Evolutionary conservation across 805 yeast genomes (phyloP).

Genomic region (Metschnikowia lunata): DNA sequence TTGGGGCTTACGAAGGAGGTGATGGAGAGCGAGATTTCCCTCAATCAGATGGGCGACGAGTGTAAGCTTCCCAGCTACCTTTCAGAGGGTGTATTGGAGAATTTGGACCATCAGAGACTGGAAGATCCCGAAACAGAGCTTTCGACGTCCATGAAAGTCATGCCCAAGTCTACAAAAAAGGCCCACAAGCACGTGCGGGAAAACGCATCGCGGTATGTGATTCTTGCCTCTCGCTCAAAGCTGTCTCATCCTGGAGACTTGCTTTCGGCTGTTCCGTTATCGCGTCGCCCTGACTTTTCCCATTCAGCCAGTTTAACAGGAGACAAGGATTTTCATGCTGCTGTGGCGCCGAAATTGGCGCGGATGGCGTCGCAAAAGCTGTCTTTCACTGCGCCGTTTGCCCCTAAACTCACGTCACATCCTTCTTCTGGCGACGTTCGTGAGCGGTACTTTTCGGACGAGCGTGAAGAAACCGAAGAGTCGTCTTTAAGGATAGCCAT

Average conservation of each 20-base stretch:
- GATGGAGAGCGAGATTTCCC: constrained; percentile 63
- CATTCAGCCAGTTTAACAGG: constrained; percentile 10
- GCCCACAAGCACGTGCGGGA: constrained; percentile 9
- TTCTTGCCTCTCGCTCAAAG: constrained; percentile 48
- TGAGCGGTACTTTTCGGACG: constrained; percentile 44
- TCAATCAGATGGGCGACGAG: constrained; percentile 42
- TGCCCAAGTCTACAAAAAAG: constrained; percentile 15
- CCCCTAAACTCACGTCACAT: background rate
- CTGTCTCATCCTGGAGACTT: constrained; percentile 80
- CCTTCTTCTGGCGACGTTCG: constrained; percentile 4
- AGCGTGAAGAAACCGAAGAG: constrained; percentile 67
- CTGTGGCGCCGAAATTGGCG: background rate
- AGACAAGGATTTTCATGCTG: constrained; percentile 1
- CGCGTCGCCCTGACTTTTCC: constrained; percentile 37
- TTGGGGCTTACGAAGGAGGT: constrained; percentile 81
- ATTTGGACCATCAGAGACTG: constrained; percentile 20
- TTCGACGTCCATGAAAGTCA: constrained; percentile 10
- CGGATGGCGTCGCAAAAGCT: constrained; percentile 2
- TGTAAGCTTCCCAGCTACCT: constrained; percentile 57
- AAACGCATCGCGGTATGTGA: constrained; percentile 34
- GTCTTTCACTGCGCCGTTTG: constrained; percentile 1
- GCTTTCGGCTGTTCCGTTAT: constrained; percentile 72
- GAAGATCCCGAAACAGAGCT: constrained; percentile 6
- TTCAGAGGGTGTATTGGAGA: constrained; percentile 50
- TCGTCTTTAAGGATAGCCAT: constrained; percentile 58